Evolutionary conservation across 179 eudicot species (phyloP), one percentile per base, ranked within the genome.

Genomic region (Carnegiea gigantea): DNA sequence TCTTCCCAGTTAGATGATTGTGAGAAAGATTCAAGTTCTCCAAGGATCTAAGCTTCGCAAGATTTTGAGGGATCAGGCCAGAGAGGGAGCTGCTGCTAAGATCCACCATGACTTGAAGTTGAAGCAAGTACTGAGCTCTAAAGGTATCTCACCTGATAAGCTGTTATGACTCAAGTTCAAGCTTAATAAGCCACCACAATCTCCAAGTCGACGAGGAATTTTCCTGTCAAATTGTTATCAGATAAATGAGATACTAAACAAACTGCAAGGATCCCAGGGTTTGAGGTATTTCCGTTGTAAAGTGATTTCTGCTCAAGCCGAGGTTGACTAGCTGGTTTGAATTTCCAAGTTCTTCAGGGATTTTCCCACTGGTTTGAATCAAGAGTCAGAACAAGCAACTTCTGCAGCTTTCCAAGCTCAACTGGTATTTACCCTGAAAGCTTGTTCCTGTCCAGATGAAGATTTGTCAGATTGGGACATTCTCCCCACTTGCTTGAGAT

Each of bases 401-500:
- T 28, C 30, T 74, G 85, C 77, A 89, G 76, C 48, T 87, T 88
- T 43, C 90, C 91, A 0, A 92, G 84, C 88, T 87, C 89, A 79
- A 76, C 24, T 5, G 93, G 95, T 75, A 92, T 86, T 86, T 18
- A 75, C 57, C 93, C 93, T 33, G 91, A 84, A 38, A 92, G 85
- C 21, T 71, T 83, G 75, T 90, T 92, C 10, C 81, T 36, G 54
- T 88, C 87, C 59, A 90, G 75, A 81, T 86, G 87, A 15, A 92
- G 20, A 59, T 60, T 83, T 36, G 89, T 83, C 73, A 92, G 89
- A 54, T 77, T 87, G 11, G 44, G 74, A 65, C 80, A 88, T 68
- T 85, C 72, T 46, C 90, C 91, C 95, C 93, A 92, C 23, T 68
- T 24, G 0, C 85, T 84, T 26, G 90, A 86, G 44, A 92, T 81